These are phyloP conservation scores for Capronia epimyces DNA, from an alignment of 2,329 filamentous ascomycete genomes.

Conservation along the genomic window DNA sequence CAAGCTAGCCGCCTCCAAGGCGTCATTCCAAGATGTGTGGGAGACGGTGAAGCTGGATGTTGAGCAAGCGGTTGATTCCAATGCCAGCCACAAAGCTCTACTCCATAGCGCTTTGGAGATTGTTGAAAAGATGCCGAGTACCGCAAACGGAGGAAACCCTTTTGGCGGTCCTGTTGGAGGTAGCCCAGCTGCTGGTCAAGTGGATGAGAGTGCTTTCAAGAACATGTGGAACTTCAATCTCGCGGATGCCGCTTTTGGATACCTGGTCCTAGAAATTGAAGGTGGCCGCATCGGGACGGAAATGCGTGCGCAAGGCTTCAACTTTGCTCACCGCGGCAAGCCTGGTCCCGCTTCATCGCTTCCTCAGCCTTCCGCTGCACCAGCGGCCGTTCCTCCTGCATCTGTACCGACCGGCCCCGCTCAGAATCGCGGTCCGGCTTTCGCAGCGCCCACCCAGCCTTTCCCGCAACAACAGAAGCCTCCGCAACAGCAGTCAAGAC, in stretches of 20 bases:
- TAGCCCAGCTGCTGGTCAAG: slow-evolving; percentile 68
- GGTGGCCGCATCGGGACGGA: slow-evolving; percentile 94
- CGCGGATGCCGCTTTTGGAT: slow-evolving; percentile 94
- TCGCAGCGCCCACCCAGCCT: slow-evolving; percentile 38
- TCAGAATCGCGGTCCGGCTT: slow-evolving; percentile 37
- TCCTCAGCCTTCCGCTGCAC: slow-evolving; percentile 19
- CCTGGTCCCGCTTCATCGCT: slow-evolving; percentile 13
- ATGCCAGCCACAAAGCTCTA: slow-evolving; percentile 87
- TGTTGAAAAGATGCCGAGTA: slow-evolving; percentile 96
- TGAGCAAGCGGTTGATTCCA: slow-evolving; percentile 86
- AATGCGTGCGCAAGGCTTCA: slow-evolving; percentile 98
- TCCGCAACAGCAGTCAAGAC: slow-evolving; percentile 33
- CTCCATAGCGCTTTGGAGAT: slow-evolving; percentile 86
- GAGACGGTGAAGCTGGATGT: slow-evolving; percentile 96
- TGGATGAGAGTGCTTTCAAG: slow-evolving; percentile 98
- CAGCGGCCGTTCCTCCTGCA: slow-evolving; percentile 5
- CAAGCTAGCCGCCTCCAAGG: slow-evolving; percentile 95
- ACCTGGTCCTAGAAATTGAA: slow-evolving; percentile 89
- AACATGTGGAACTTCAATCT: slow-evolving; percentile 99
- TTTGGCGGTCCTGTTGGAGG: slow-evolving; percentile 81
- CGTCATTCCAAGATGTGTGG: slow-evolving; percentile 98
- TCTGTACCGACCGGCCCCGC: slow-evolving; percentile 37
- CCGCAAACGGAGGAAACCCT: slow-evolving; percentile 90
- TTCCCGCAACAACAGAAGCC: slow-evolving; percentile 34
- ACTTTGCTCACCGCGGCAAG: slow-evolving; percentile 83